These are phyloP conservation scores for Rugonectria rugulosa DNA, from an alignment of 2,329 filamentous ascomycete genomes.

Conservation along the genomic window DNA sequence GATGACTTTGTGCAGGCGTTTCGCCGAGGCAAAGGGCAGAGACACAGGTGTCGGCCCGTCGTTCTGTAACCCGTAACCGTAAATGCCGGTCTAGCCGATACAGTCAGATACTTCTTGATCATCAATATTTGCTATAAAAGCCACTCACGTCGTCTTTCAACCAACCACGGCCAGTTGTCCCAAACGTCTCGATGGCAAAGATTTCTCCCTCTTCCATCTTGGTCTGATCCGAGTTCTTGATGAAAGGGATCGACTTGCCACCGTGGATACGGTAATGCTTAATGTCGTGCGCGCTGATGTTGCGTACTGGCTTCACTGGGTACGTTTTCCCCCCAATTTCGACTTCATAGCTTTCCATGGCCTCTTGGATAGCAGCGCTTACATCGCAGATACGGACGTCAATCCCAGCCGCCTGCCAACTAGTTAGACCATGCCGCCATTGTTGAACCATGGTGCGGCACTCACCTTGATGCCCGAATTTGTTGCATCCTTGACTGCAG, in stretches of 20 bases:
- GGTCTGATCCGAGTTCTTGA: constrained; percentile 81
- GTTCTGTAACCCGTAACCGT: constrained; percentile 57
- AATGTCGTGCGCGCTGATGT: constrained; percentile 87
- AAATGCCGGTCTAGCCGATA: constrained; percentile 52
- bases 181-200: constrained; percentile 94
- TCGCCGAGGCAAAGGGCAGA: constrained; percentile 60
- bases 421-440: constrained; percentile 1
- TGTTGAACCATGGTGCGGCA: fast-evolving
- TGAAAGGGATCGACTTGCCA: constrained; percentile 87
- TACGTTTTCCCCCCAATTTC: constrained; percentile 79
- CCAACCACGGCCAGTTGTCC: constrained; percentile 84
- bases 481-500: constrained; percentile 76
- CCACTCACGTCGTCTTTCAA: constrained; percentile 75
- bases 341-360: constrained; percentile 90
- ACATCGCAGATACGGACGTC: constrained; percentile 87
- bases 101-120: background rate
- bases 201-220: constrained; percentile 97
- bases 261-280: constrained; percentile 87
- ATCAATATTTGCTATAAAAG: fast-evolving
- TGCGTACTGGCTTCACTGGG: constrained; percentile 81
- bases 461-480: constrained; percentile 76
- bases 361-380: constrained; percentile 81
- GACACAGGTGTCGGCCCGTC: constrained; percentile 45
- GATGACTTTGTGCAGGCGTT: constrained; percentile 64
- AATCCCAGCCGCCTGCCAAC: constrained; percentile 69